phyloP scores from a whole-genome alignment of 106 monocot genomes.

The Cymbidium sinense region DNA sequence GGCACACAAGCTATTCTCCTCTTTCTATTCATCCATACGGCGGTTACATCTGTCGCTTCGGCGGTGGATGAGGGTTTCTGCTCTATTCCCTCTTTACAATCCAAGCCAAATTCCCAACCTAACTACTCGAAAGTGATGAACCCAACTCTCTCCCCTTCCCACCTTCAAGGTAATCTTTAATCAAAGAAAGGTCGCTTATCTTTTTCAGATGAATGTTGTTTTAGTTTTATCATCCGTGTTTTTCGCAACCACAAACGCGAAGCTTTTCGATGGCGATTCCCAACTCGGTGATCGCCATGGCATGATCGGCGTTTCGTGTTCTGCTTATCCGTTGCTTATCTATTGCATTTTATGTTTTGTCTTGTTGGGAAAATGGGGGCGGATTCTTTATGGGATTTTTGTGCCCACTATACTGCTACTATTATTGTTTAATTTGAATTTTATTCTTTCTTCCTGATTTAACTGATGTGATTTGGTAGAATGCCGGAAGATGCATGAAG shows the following conservation, averaged over 20 bases:
- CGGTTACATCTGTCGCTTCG: not conserved
- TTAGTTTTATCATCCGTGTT: not conserved
- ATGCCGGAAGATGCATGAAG: not conserved
- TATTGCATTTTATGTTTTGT: not conserved
- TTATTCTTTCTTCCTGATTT: not conserved
- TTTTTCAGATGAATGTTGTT: not conserved
- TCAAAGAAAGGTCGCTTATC: not conserved
- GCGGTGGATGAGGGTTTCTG: constrained; percentile 42
- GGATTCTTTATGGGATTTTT: not conserved
- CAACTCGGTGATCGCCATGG: not conserved
- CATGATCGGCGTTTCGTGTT: not conserved
- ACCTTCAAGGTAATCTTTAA: constrained; percentile 53
- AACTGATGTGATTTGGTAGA: not conserved
- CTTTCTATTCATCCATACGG: not conserved
- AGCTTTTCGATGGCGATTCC: not conserved
- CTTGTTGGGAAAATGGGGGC: not conserved
- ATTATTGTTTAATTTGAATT: not conserved
- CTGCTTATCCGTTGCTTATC: not conserved
- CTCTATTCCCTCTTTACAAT: constrained; percentile 6
- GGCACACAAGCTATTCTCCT: not conserved
- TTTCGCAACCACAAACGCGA: not conserved
- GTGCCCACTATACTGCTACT: not conserved
- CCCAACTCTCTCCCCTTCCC: constrained; percentile 74
- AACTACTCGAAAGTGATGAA: constrained; percentile 84
- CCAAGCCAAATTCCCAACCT: constrained; percentile 19